Conservation (phyloP, 73 alveolate genomes). For the Tetrahymena thermophila region DNA sequence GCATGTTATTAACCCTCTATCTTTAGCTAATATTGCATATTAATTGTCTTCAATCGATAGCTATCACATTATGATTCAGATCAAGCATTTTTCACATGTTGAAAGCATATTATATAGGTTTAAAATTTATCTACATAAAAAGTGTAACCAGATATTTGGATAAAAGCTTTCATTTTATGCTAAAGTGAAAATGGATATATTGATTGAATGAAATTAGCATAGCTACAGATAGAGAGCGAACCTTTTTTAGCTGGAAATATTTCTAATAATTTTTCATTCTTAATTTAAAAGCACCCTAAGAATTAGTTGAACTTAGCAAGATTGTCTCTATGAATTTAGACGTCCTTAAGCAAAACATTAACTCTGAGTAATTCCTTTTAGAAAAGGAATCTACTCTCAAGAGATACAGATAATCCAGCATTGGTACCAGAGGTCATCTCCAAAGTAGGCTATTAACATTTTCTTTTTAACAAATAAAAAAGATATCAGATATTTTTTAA, state of each 20-base stretch:
- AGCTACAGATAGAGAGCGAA: neutral
- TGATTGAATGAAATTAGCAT: neutral
- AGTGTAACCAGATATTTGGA: neutral
- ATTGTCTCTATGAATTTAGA: neutral
- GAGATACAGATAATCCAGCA: neutral
- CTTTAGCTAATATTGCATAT: neutral
- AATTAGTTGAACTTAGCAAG: conserved; percentile 1
- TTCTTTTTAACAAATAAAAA: neutral
- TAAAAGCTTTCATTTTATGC: neutral
- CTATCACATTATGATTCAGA: neutral
- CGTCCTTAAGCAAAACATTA: neutral
- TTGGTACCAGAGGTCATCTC: neutral
- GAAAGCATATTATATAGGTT: neutral
- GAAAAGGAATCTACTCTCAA: neutral
- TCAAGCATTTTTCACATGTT: neutral
- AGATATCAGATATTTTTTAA: neutral
- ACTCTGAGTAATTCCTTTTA: neutral
- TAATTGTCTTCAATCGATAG: neutral
- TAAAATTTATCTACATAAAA: too few relatives aligned
- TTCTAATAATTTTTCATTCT: neutral
- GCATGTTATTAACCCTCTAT: neutral
- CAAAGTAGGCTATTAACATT: neutral
- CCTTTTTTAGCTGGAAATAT: neutral
- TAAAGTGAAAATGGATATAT: too few relatives aligned
- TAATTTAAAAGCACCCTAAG: neutral